Base-by-base conservation (phyloP, 2,329 filamentous ascomycete genomes). In the Sphaerulina populicola region DNA sequence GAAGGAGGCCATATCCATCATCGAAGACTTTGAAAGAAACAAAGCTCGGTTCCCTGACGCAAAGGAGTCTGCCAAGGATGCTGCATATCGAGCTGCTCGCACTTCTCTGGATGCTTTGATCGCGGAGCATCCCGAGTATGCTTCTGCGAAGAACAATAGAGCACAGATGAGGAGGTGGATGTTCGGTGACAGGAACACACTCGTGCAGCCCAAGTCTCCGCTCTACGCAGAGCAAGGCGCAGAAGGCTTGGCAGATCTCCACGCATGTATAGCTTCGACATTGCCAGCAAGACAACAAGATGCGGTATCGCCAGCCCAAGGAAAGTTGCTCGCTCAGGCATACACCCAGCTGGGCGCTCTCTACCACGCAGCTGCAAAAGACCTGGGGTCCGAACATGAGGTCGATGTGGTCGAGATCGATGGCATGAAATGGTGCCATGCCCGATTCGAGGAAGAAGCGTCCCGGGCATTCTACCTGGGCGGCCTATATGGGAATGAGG, bases 141-240 rank as follows among this genome's bases (percentile, higher is more conserved):
- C 85, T 18, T 86, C 83, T 56, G 83, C 81, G 5, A 77, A 80
- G 52, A 85, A 88, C 65, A 90, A 91, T 67, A 77, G 85, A 44
- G 86, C 83, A 2, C 86, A 90, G 66, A 50, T 81, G 6, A 48
- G 58, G 18, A 49, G 62, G 30, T 63, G 60, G 62, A 53, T 54
- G 29, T 62, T 83, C 56, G 82, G 82, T 9, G 81, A 85, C 62
- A 69, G 72, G 4, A 57, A 59, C 35, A 48, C 53, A 15, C 44
- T 63, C 8, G 57, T 53, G 30, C 57, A 57, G n/a, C 38, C 33
- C 4, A 42, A 42, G 23, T 33, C 51, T 23, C 27, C 42, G 30
- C 21, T 49, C 41, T 44, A 46, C 21, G 36, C 47, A 31, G n/a
- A 31, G 12, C 12, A 43, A 12, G 12, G 56, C 9, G 14, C 18